Evolutionary conservation across 163 green algal species (phyloP), one percentile per base, ranked within the genome.

Genomic region (Smithsoniella earleae): DNA sequence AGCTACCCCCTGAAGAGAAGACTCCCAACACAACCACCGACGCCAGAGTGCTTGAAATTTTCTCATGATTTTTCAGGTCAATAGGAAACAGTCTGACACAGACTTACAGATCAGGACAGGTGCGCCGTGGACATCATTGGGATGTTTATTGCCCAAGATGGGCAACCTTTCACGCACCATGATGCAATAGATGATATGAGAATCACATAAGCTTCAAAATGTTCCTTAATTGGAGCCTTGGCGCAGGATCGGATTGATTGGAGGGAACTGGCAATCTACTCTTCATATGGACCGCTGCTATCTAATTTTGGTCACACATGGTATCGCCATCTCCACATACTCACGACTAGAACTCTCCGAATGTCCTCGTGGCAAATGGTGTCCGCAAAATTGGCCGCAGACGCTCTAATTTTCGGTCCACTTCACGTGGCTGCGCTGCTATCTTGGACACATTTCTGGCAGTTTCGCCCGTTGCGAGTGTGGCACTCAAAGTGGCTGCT

Each of bases 341-440:
- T 69, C 58, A 69, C 58, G 5, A 69, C 38, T 38, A 30, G 58
- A 16, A 69, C 58, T 34, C 25, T 69, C 4, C 58, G 58, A 30
- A 69, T 69, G 58, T 43, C 58, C 5, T 45, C 58, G 6, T 69
- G 58, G 58, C 58, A 69, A 33, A 69, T 69, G 58, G 25, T 69
- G 25, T 69, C 58, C 6, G 43, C 58, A 4, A 69, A 69, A 33
- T 31, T 69, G 1, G 58, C 58, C 10, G 58, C 58, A 25, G 58
- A 69, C 43, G 58, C 58, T 34, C 43, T 69, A 30, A 33, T 69
- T 4, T 69, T 69, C 25, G 58, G 58, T 30, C 58, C 58, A 20
- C 20, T 69, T 30, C 58, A 69, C 34, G 58, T 69, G 22, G 43
- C 58, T 2, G 58, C 58, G 34, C 58, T 69, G 58, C 58, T 69